These are phyloP conservation scores for Paraglomus brasilianum DNA, from an alignment of 192 early-diverging fungal species.

Conservation along the genomic window DNA sequence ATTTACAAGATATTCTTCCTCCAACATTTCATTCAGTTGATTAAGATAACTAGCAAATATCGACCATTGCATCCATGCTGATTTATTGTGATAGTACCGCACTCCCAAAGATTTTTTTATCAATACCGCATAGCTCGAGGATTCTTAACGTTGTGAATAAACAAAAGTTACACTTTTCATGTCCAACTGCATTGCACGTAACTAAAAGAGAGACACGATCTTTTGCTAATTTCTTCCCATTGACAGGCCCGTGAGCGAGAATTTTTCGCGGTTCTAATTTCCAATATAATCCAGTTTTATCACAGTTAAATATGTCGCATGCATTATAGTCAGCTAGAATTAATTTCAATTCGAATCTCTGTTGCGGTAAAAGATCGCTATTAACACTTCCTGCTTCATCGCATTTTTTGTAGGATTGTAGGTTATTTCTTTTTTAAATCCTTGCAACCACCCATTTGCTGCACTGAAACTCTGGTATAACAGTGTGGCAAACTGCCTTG, in stretches of 20 bases:
- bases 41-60: not conserved
- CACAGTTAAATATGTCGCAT: too few relatives aligned
- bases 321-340: too few relatives aligned
- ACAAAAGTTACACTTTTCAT: not conserved
- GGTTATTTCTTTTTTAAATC: too few relatives aligned
- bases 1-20: too few relatives aligned
- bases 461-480: too few relatives aligned
- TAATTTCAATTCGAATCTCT: too few relatives aligned
- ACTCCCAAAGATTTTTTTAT: not conserved
- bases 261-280: not conserved
- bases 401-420: too few relatives aligned
- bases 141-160: conserved; percentile 12
- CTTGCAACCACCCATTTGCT: too few relatives aligned
- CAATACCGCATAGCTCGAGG: not conserved
- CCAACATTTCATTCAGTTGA: not conserved
- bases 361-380: too few relatives aligned
- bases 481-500: too few relatives aligned
- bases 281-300: too few relatives aligned
- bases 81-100: not conserved
- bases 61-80: conserved; percentile 1
- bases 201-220: not conserved
- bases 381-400: too few relatives aligned
- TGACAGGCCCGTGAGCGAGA: not conserved
- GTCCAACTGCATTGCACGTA: not conserved
- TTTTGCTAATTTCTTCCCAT: not conserved